phyloP scores from a whole-genome alignment of 2,329 filamentous ascomycete species.

The Capronia americana region DNA sequence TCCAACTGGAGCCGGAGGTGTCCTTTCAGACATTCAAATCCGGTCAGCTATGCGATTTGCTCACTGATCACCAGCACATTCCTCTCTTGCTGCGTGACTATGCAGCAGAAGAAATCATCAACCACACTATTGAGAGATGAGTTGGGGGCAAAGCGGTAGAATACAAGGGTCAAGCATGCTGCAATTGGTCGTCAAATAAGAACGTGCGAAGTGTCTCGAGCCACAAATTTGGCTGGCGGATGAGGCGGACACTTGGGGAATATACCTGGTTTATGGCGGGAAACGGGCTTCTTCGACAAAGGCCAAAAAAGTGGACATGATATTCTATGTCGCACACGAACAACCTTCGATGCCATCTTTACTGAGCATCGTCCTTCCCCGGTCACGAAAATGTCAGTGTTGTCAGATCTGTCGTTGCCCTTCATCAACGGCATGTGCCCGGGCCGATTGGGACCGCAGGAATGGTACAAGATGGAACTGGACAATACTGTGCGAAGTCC shows the following conservation, averaged over 20 bases:
- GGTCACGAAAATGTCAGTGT: conserved; percentile 13
- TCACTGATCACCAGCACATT: conserved; percentile 23
- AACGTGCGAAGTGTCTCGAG: not conserved
- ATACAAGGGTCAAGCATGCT: not conserved
- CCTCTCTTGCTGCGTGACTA: conserved; percentile 26
- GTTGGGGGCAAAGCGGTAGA: not conserved
- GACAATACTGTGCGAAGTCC: conserved; percentile 16
- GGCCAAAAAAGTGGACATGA: conserved; percentile 2
- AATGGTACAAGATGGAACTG: conserved; percentile 19
- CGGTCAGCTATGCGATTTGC: conserved; percentile 30
- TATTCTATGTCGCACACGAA: conserved; percentile 6
- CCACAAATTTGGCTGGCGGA: not conserved
- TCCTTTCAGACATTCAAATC: conserved; percentile 8
- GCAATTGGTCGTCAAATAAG: not conserved
- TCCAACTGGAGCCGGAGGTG: conserved; percentile 24
- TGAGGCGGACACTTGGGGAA: not conserved
- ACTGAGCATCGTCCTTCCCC: conserved; percentile 4
- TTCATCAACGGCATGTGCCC: conserved; percentile 1
- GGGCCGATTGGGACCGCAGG: conserved; percentile 20
- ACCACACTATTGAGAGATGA: not conserved
- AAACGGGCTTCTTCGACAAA: not conserved
- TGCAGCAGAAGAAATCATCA: conserved; percentile 21
- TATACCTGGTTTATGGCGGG: not conserved
- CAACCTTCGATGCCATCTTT: conserved; percentile 9
- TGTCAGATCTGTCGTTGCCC: conserved; percentile 13